phyloP scores from a whole-genome alignment of 2,329 filamentous ascomycete species.

The Cytospora paraplurivora region DNA sequence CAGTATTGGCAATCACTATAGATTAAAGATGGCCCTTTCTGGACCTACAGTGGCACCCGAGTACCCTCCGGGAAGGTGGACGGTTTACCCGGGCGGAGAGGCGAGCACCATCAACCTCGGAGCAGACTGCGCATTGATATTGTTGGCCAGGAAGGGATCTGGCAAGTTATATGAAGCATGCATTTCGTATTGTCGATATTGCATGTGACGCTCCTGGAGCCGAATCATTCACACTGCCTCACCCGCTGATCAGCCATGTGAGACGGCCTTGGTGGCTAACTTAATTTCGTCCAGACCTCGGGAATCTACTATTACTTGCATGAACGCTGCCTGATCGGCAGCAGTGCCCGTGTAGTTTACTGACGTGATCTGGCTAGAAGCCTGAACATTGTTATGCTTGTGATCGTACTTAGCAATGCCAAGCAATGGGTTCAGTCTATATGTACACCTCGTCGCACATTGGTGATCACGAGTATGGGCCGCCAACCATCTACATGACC shows the following conservation, averaged over 20 bases:
- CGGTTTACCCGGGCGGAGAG: background rate
- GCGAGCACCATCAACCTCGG: background rate
- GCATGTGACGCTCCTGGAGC: background rate
- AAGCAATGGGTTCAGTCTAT: background rate
- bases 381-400: slow-evolving; percentile 7
- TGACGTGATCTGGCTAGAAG: slow-evolving; percentile 6
- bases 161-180: background rate
- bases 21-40: background rate
- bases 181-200: too few relatives aligned
- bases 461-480: background rate
- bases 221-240: background rate
- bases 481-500: background rate
- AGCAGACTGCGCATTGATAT: background rate
- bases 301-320: background rate
- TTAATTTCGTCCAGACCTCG: background rate
- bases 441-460: background rate
- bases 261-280: background rate
- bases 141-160: background rate
- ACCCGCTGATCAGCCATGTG: background rate
- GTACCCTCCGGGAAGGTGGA: background rate
- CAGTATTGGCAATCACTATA: background rate
- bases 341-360: slow-evolving; percentile 2
- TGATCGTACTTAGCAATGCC: slow-evolving; percentile 1
- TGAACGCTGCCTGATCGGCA: slow-evolving; percentile 10
- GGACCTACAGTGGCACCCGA: background rate